Percentiles rank a stretch among this genome's conserved stretches.
phyloP scores from a whole-genome alignment of 2,329 filamentous ascomycete species.

The Endoconidiophora polonica region DNA sequence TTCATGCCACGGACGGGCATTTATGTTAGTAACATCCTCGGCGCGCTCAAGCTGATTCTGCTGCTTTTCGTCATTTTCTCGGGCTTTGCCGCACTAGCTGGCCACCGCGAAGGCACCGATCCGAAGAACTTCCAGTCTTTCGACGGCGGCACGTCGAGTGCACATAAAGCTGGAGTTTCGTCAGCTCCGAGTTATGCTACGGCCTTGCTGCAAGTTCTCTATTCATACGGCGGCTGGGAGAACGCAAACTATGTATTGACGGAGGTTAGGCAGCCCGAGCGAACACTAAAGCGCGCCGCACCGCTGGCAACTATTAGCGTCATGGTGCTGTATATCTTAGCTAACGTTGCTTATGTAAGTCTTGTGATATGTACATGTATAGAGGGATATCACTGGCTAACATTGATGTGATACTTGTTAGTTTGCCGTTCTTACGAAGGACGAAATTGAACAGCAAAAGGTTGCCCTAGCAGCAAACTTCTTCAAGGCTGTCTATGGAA shows the following conservation, averaged over 20 bases:
- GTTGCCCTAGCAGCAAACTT: slow-evolving; percentile 44
- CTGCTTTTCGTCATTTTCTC: slow-evolving; percentile 45
- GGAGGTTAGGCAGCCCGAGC: slow-evolving; percentile 37
- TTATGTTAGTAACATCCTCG: slow-evolving; percentile 40
- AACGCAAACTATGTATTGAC: slow-evolving; percentile 45
- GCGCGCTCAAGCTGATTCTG: slow-evolving; percentile 42
- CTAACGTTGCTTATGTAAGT: slow-evolving; percentile 40
- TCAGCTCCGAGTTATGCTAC: slow-evolving; percentile 19
- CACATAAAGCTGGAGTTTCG: too few species aligned
- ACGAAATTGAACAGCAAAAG: slow-evolving; percentile 38
- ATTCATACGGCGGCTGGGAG: slow-evolving; percentile 48
- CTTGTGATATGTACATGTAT: neutral
- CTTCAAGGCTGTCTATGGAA: slow-evolving; percentile 44
- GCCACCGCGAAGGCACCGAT: slow-evolving; percentile 28
- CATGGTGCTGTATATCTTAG: slow-evolving; percentile 44
- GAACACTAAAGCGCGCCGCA: slow-evolving; percentile 37
- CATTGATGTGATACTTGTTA: neutral
- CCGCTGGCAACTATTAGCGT: slow-evolving; percentile 34
- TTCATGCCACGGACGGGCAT: slow-evolving; percentile 40
- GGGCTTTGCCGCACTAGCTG: slow-evolving; percentile 39
- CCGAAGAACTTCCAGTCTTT: slow-evolving; percentile 40
- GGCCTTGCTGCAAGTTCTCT: slow-evolving; percentile 40
- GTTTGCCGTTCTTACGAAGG: slow-evolving; percentile 44
- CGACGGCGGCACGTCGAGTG: slow-evolving; percentile 21
- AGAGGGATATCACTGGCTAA: neutral